Evolutionary conservation across 1,284 basidiomycete species (phyloP).

Genomic region (Vanrija sp.): DNA sequence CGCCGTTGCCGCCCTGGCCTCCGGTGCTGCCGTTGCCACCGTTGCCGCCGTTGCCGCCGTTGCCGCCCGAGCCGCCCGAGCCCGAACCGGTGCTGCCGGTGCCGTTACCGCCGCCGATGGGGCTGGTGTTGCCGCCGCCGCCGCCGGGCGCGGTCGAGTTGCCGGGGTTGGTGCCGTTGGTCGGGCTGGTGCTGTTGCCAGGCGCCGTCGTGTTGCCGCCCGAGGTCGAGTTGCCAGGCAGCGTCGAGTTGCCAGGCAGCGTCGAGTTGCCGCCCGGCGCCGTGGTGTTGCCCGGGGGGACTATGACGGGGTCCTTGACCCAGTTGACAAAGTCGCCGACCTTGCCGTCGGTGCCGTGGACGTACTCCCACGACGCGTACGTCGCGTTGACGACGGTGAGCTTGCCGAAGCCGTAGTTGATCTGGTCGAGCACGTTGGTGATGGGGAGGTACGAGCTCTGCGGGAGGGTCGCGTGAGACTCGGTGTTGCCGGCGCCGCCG

Average conservation of each 20-base stretch:
- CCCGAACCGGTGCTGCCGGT: neutral
- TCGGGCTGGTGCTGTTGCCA: too few species aligned
- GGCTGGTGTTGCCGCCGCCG: neutral
- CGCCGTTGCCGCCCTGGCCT: neutral
- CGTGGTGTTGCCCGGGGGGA: too few species aligned
- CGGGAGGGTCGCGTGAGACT: slow-evolving; percentile 33
- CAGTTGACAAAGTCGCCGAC: slow-evolving; percentile 17
- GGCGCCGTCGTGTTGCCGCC: too few species aligned
- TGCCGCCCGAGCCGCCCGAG: neutral
- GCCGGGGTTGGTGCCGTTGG: too few species aligned
- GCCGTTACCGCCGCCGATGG: neutral
- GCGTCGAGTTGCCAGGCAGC: too few species aligned
- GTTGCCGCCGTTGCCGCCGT: neutral
- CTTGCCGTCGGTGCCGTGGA: slow-evolving; percentile 18
- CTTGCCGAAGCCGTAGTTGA: slow-evolving; percentile 28
- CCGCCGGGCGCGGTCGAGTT: neutral
- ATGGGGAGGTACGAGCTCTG: neutral
- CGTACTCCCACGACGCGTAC: slow-evolving; percentile 17
- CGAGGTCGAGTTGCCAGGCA: too few species aligned
- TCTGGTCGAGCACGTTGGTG: slow-evolving; percentile 28
- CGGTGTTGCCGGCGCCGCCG: slow-evolving; percentile 41
- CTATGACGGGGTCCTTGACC: slow-evolving; percentile 7
- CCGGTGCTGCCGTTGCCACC: neutral
- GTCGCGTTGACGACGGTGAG: slow-evolving; percentile 34
- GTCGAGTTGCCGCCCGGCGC: too few species aligned